Percentiles rank a stretch among this genome's conserved stretches.
Conservation (phyloP, 2,329 filamentous ascomycete genomes). For the Colletotrichum acutatum region DNA sequence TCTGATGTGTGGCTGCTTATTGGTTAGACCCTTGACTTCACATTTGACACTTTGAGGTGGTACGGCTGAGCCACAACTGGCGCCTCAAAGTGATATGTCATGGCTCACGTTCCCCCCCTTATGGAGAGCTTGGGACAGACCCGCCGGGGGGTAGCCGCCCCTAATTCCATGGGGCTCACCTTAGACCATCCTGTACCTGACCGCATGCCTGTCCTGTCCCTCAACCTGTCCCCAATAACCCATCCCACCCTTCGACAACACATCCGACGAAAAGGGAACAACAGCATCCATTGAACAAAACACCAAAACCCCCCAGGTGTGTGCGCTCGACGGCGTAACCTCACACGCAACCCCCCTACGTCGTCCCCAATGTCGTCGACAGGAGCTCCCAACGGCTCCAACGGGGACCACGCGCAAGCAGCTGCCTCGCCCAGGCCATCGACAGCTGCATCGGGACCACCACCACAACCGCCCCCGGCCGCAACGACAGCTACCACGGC, state of each 20-base stretch:
- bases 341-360: neutral
- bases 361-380: constrained; percentile 48
- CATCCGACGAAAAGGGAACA: constrained; percentile 19
- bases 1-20: constrained; percentile 21
- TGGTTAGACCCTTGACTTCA: neutral
- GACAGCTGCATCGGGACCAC: constrained; percentile 33
- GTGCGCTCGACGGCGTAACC: constrained; percentile 15
- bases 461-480: constrained; percentile 29
- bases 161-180: constrained; percentile 18
- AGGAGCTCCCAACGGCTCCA: constrained; percentile 49
- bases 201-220: constrained; percentile 21
- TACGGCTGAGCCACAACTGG: constrained; percentile 22
- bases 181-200: constrained; percentile 16
- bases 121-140: neutral
- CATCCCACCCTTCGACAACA: constrained; percentile 5
- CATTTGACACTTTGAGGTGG: neutral
- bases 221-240: constrained; percentile 27
- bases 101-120: neutral
- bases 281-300: neutral
- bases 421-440: constrained; percentile 37
- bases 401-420: constrained; percentile 40
- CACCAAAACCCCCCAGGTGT: neutral
- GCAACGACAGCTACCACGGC: constrained; percentile 45
- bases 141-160: constrained; percentile 12
- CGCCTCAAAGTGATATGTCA: constrained; percentile 17